These are phyloP conservation scores for Aspergillus bombycis DNA, from an alignment of 2,329 filamentous ascomycete species.

Conservation along the genomic window DNA sequence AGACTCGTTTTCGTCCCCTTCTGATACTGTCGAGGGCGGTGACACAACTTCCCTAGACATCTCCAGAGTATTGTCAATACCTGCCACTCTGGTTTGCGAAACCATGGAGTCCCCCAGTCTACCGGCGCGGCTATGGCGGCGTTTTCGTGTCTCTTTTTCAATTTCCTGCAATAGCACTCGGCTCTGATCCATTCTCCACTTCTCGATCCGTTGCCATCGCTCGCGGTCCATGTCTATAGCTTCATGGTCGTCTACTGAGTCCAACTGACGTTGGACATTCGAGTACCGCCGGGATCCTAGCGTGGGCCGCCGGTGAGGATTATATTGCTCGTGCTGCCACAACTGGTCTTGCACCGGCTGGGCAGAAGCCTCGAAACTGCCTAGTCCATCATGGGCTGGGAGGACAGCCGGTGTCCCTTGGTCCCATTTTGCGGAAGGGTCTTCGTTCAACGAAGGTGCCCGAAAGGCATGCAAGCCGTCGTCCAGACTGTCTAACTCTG, in stretches of 20 bases:
- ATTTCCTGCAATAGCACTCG: constrained; percentile 83
- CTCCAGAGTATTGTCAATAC: constrained; percentile 38
- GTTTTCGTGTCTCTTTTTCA: constrained; percentile 76
- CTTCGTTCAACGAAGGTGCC: constrained; percentile 56
- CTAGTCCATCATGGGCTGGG: constrained; percentile 90
- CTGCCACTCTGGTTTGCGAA: constrained; percentile 23
- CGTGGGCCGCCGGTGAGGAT: constrained; percentile 65
- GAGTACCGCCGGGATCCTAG: constrained; percentile 55
- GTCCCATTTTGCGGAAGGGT: constrained; percentile 49
- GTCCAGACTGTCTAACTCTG: constrained; percentile 90
- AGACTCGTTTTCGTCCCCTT: constrained; percentile 61
- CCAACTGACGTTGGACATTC: constrained; percentile 61
- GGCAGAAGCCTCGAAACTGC: constrained; percentile 73
- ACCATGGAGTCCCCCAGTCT: constrained; percentile 19
- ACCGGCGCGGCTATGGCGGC: constrained; percentile 46
- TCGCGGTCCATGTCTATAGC: constrained; percentile 68
- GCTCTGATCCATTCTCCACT: constrained; percentile 91
- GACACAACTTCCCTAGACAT: constrained; percentile 58
- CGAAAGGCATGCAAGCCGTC: constrained; percentile 89
- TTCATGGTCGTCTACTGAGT: constrained; percentile 59
- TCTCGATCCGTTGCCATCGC: constrained; percentile 81
- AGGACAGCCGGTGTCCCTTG: constrained; percentile 70
- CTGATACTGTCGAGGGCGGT: constrained; percentile 39
- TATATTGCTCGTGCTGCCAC: constrained; percentile 86
- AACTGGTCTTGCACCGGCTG: constrained; percentile 75